Base-by-base conservation (phyloP, 2,329 filamentous ascomycete genomes). In the Pezicula neosporulosa region DNA sequence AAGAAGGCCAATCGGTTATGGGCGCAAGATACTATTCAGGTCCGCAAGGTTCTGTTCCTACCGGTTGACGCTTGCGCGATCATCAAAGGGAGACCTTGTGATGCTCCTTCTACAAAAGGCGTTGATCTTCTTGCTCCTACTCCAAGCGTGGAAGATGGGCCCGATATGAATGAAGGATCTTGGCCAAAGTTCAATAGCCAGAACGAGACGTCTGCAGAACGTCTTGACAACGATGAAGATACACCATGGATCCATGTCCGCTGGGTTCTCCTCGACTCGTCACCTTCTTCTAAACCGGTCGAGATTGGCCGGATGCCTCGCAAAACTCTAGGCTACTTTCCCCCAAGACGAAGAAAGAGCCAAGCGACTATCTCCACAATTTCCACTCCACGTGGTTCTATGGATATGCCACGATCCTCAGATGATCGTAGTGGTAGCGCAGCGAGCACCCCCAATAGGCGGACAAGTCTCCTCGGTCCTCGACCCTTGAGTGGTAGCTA, bases 1-100 rank as follows among this genome's bases (percentile, higher is more conserved):
- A 81, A 90, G 52, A 94, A 89, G 66, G 85, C 90, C 37, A 99
- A 99, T 67, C 84, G 94, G 10, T 84, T 99, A 63, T 99, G 94
- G 94, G 90, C 91, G 6, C 90, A 91, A 57, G 94, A 97, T 66
- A 90, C 84, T 56, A 87, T 97, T 35, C 93, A 97, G 67, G 83
- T 85, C 44, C 85, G 92, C 53, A 89, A 89, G 63, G 86, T 83
- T 57, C 78, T 99, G 15, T 79, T 92, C 8, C 74, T 99, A 48
- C 94, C 94, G 0, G 90, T 97, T 4, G 92, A 96, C 67, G 87
- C 90, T 38, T 97, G 93, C 68, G 85, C 87, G 39, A 77, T 92
- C 39, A 77, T 92, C 39, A 94, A 91, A 64, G 91, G 93, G 28
- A 80, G 84, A 47, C 80, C 80, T 15, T 85, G 82, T 62, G 77